Conservation (phyloP, 129 eudicot genomes). For the Arctium lappa region DNA sequence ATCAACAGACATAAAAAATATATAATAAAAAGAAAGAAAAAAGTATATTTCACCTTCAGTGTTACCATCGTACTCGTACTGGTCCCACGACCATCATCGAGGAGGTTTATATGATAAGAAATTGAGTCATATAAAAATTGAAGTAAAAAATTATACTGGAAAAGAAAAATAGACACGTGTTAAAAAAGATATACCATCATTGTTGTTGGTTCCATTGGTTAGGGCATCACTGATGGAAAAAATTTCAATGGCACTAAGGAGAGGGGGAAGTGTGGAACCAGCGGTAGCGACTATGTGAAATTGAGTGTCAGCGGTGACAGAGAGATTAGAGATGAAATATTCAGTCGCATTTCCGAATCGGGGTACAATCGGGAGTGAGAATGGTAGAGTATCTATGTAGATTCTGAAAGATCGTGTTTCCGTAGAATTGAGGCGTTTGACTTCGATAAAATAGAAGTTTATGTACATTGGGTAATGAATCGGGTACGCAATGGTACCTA, state of each 20-base stretch:
- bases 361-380: conserved; percentile 33
- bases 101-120: not conserved
- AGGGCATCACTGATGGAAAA: conserved; percentile 38
- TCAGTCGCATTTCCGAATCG: conserved; percentile 34
- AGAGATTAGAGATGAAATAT: conserved; percentile 14
- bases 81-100: not conserved
- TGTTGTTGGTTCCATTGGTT: conserved; percentile 46
- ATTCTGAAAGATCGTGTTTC: conserved; percentile 35
- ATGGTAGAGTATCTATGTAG: conserved; percentile 10
- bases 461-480: conserved; percentile 28
- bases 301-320: conserved; percentile 22
- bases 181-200: conserved; percentile 38
- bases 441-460: conserved; percentile 50
- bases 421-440: conserved; percentile 28
- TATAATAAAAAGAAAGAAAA: not conserved
- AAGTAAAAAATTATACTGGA: not conserved
- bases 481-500: conserved; percentile 1
- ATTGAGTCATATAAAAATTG: not conserved
- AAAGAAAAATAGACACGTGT: not conserved
- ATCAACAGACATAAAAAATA: not conserved
- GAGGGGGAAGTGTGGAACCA: conserved; percentile 51
- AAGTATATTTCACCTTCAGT: too few species aligned
- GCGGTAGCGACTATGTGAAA: conserved; percentile 31
- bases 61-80: too few species aligned
- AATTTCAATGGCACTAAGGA: conserved; percentile 51